Evolutionary conservation across 805 yeast genomes (phyloP).

Genomic region (Candida koratica): DNA sequence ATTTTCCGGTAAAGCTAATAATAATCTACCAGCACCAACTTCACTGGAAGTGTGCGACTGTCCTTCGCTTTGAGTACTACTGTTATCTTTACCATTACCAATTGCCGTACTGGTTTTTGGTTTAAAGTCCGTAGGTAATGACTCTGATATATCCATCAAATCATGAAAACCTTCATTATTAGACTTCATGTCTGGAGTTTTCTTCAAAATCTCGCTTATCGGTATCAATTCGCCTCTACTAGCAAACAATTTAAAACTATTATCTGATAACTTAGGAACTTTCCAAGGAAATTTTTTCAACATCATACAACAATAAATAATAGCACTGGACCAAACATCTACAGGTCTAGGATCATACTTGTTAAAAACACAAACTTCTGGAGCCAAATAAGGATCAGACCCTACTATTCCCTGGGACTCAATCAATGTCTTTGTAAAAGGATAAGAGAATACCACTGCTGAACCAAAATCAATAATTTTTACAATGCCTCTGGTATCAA

Average conservation of each 20-base stretch:
- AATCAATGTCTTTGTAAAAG: constrained; percentile 57
- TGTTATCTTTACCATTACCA: constrained; percentile 1
- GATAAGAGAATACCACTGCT: constrained; percentile 78
- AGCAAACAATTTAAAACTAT: constrained; percentile 63
- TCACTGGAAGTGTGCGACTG: constrained; percentile 59
- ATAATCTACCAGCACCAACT: constrained; percentile 67
- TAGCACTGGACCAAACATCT: constrained; percentile 82
- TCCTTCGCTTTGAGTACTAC: constrained; percentile 17
- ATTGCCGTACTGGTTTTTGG: constrained; percentile 5
- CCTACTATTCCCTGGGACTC: constrained; percentile 77
- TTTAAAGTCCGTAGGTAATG: constrained; percentile 6
- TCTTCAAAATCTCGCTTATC: constrained; percentile 48
- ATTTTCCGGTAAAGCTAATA: constrained; percentile 68
- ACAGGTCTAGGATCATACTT: constrained; percentile 73
- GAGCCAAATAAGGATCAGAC: constrained; percentile 82
- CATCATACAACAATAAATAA: constrained; percentile 84
- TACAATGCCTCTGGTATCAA: constrained; percentile 67
- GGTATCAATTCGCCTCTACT: constrained; percentile 52
- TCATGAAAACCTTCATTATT: constrained; percentile 16
- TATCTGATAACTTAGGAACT: constrained; percentile 66
- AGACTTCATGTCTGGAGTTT: constrained; percentile 25
- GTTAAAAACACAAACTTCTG: constrained; percentile 61
- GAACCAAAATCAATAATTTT: constrained; percentile 82
- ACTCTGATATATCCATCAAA: constrained; percentile 15
- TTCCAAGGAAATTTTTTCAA: constrained; percentile 86